Evolutionary conservation across 1,284 basidiomycete genomes (phyloP).

Genomic region (Sanguinoderma infundibulare): DNA sequence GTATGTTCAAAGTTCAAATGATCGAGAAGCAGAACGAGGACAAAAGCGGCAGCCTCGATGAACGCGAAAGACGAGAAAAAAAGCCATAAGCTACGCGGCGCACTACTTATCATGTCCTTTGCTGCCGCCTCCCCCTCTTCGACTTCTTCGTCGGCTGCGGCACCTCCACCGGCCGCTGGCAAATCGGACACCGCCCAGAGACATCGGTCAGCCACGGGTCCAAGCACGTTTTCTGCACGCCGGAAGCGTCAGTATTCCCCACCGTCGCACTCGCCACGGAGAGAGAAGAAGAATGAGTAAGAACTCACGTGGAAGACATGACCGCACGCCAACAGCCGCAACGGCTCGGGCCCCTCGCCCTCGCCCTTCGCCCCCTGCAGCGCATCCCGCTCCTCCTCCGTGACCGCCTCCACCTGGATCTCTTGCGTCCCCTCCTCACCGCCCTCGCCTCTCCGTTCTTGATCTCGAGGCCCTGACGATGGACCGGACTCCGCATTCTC

Average conservation of each 20-base stretch:
- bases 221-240: constrained; percentile 70
- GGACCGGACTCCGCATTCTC: constrained; percentile 7
- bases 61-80: background rate
- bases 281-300: background rate
- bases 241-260: background rate
- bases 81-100: background rate
- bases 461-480: constrained; percentile 3
- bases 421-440: constrained; percentile 22
- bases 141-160: constrained; percentile 31
- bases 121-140: constrained; percentile 17
- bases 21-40: no score
- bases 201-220: constrained; percentile 81
- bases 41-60: no score
- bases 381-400: constrained; percentile 43
- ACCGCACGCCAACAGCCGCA: constrained; percentile 73
- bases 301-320: constrained; percentile 82
- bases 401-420: constrained; percentile 43
- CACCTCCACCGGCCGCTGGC: constrained; percentile 60
- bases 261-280: background rate
- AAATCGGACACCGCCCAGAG: constrained; percentile 80
- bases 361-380: constrained; percentile 45
- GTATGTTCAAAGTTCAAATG: no score
- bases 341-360: constrained; percentile 73
- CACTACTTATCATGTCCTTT: constrained; percentile 13
- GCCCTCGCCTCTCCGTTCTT: constrained; percentile 11